Percentiles rank a stretch among this genome's conserved stretches.
Evolutionary conservation across 345 rosid species (phyloP).

Genomic region (Camelina laxa): DNA sequence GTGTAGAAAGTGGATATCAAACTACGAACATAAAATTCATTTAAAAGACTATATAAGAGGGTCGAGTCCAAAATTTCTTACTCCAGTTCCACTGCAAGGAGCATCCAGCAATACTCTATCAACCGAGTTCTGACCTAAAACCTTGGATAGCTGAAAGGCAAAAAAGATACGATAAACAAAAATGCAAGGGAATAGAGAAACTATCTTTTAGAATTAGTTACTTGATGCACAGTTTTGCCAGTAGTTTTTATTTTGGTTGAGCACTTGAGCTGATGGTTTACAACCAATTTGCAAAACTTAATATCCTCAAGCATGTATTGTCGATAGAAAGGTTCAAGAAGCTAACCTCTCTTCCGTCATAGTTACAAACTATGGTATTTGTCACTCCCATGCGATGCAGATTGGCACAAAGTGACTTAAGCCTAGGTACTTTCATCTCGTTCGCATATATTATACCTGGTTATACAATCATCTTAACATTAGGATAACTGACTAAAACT

Average conservation of each 20-base stretch:
- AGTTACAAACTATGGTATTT: constrained; percentile 87
- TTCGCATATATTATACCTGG: constrained; percentile 90
- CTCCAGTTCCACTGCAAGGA: constrained; percentile 99
- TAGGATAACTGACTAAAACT: constrained; percentile 32
- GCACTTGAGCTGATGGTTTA: constrained; percentile 51
- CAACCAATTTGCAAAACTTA: constrained; percentile 44
- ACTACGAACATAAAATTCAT: background rate
- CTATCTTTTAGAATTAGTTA: background rate
- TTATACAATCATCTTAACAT: constrained; percentile 27
- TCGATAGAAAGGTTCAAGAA: constrained; percentile 7
- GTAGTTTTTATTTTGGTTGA: constrained; percentile 61
- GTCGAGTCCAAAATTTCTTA: constrained; percentile 42
- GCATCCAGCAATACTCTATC: constrained; percentile 96
- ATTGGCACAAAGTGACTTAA: constrained; percentile 89
- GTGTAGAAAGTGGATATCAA: constrained; percentile 23
- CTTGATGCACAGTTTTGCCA: background rate
- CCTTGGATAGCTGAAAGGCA: constrained; percentile 71
- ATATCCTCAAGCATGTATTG: constrained; percentile 65
- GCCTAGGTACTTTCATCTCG: constrained; percentile 81
- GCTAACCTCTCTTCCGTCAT: constrained; percentile 94
- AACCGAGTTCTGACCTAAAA: constrained; percentile 72
- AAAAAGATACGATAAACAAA: background rate
- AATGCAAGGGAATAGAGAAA: background rate
- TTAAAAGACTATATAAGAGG: constrained; percentile 16
- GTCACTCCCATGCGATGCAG: constrained; percentile 95